Evolutionary conservation across 2,329 filamentous ascomycete genomes (phyloP).

Genomic region (Diaporthe citriasiana): DNA sequence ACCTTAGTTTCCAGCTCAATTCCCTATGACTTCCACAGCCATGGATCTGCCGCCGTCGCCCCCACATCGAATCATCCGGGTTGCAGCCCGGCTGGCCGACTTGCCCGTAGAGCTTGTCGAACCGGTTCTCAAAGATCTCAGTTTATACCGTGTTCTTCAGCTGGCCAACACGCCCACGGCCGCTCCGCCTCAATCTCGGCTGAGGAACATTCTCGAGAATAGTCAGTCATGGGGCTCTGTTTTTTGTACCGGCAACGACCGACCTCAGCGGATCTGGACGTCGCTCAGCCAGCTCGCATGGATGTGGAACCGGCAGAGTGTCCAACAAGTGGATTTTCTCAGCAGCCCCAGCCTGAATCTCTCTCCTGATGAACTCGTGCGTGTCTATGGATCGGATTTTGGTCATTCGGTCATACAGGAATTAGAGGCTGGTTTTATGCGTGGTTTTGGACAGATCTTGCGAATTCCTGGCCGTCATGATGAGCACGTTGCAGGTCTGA

Average conservation of each 20-base stretch:
- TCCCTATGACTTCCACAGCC: not conserved
- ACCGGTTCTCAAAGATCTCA: constrained; percentile 1
- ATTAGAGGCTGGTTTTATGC: not conserved
- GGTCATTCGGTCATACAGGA: not conserved
- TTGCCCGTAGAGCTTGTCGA: constrained; percentile 25
- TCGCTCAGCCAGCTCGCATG: constrained; percentile 16
- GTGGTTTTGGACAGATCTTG: not conserved
- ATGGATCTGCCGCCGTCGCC: not conserved
- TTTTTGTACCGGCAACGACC: not conserved
- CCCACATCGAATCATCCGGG: not conserved
- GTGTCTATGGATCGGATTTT: not conserved
- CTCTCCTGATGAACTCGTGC: not conserved
- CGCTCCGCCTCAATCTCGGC: not conserved
- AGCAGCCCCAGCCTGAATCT: not conserved
- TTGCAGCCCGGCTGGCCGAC: constrained; percentile 6
- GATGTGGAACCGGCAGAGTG: not conserved
- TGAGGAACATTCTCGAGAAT: not conserved
- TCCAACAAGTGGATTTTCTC: not conserved
- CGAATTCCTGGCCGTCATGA: not conserved
- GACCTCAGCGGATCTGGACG: constrained; percentile 6
- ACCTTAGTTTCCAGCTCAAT: not conserved
- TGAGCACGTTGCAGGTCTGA: not conserved
- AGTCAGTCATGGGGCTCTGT: not conserved
- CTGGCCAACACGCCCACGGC: constrained; percentile 3
- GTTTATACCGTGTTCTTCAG: constrained; percentile 1